Evolutionary conservation across 2,329 filamentous ascomycete genomes (phyloP).

Genomic region (Thelonectria blattea): DNA sequence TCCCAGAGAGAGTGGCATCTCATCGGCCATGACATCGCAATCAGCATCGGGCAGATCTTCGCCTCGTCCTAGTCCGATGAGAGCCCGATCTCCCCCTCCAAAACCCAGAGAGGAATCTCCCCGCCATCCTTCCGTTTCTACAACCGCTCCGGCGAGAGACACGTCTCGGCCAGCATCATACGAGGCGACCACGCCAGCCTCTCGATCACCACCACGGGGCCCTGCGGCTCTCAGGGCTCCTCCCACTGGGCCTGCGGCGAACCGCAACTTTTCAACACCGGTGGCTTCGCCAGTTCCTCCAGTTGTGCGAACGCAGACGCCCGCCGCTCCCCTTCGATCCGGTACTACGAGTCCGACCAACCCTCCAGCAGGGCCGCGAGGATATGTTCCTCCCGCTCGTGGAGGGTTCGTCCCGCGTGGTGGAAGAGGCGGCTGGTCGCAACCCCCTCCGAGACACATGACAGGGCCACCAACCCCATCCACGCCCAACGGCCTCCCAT

Average conservation of each 20-base stretch:
- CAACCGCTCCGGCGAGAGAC: constrained; percentile 38
- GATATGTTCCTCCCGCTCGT: constrained; percentile 54
- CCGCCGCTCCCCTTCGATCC: constrained; percentile 43
- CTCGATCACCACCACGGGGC: constrained; percentile 59
- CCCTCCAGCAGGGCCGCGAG: constrained; percentile 61
- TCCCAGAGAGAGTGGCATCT: constrained; percentile 55
- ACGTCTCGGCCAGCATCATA: constrained; percentile 36
- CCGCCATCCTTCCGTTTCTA: constrained; percentile 34
- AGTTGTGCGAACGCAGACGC: constrained; percentile 44
- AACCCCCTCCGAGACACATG: constrained; percentile 42
- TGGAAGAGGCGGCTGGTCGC: constrained; percentile 54
- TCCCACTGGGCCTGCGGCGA: constrained; percentile 51
- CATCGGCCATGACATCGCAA: constrained; percentile 58
- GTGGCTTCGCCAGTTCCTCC: constrained; percentile 44
- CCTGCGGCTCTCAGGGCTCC: constrained; percentile 60
- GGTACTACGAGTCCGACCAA: constrained; percentile 54
- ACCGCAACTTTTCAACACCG: constrained; percentile 48
- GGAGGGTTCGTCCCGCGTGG: constrained; percentile 54
- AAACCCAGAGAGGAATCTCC: constrained; percentile 49
- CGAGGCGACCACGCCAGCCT: constrained; percentile 38
- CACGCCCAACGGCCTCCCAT: constrained; percentile 46
- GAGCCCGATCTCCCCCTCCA: constrained; percentile 56
- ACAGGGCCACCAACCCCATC: constrained; percentile 47
- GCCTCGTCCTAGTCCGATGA: constrained; percentile 55
- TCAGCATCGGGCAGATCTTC: constrained; percentile 59